phyloP scores from a whole-genome alignment of 75 land plant species.

The Sequoiadendron giganteum region DNA sequence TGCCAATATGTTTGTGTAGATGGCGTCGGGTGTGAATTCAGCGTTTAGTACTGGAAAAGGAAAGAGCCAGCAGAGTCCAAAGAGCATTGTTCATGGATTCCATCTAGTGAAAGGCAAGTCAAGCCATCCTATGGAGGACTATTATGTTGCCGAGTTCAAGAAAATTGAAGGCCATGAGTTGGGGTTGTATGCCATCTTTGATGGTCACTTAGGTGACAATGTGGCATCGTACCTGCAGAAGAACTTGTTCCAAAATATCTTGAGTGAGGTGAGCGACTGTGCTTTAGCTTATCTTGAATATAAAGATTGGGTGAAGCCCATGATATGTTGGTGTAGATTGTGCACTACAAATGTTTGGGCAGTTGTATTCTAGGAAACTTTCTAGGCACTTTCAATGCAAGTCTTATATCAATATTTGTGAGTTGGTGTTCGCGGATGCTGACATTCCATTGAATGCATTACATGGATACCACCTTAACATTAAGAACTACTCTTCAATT shows the following conservation, averaged over 20 bases:
- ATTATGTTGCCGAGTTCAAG: conserved; percentile 36
- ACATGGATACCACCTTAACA: not conserved
- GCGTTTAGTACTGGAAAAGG: conserved; percentile 30
- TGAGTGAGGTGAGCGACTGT: conserved; percentile 22
- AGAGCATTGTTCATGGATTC: conserved; percentile 32
- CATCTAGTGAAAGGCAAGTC: conserved; percentile 34
- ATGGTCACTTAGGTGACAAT: conserved; percentile 33
- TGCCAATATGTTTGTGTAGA: not conserved
- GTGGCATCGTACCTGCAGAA: conserved; percentile 39
- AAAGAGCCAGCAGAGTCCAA: conserved; percentile 29
- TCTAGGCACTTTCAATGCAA: not conserved
- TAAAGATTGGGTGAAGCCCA: not conserved
- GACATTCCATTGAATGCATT: not conserved
- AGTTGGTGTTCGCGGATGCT: not conserved
- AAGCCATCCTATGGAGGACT: conserved; percentile 37
- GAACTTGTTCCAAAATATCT: conserved; percentile 32
- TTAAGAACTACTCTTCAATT: not conserved
- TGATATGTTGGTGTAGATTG: not conserved
- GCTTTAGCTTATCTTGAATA: not conserved
- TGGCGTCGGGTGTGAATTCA: conserved; percentile 25
- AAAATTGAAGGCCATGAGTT: conserved; percentile 26
- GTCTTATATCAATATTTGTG: not conserved
- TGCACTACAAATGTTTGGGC: not conserved
- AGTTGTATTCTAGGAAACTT: not conserved
- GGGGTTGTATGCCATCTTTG: conserved; percentile 45